Conservation (phyloP, 2,329 filamentous ascomycete genomes). For the Fusarium sp. region DNA sequence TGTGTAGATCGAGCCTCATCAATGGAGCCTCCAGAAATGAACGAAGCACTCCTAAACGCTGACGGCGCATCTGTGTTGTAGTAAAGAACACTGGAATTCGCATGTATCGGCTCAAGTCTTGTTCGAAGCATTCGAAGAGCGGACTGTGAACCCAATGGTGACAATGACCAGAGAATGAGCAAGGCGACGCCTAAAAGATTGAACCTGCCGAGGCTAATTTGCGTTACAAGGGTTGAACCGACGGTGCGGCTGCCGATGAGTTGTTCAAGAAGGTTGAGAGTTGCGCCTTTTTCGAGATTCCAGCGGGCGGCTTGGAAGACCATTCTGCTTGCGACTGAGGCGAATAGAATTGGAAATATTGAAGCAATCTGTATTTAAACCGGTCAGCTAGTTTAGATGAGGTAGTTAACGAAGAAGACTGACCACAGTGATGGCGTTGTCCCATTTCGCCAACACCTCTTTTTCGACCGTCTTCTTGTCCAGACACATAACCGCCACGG, state of each 20-base stretch:
- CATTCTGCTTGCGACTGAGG: constrained; percentile 23
- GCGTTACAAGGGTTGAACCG: background rate
- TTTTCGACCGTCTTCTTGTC: background rate
- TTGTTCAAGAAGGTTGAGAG: constrained; percentile 18
- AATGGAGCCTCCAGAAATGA: background rate
- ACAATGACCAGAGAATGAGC: background rate
- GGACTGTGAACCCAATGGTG: background rate
- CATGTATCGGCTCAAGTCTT: background rate
- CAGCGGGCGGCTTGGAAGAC: constrained; percentile 13
- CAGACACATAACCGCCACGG: background rate
- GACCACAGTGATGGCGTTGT: constrained; percentile 4
- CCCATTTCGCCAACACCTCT: background rate
- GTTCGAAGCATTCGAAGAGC: background rate
- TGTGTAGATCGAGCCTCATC: background rate
- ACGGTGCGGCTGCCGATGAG: constrained; percentile 27
- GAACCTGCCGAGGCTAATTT: background rate
- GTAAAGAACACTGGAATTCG: background rate
- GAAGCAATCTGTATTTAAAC: background rate
- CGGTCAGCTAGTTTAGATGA: background rate
- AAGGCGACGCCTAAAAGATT: background rate
- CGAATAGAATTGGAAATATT: constrained; percentile 28
- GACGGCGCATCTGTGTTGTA: constrained; percentile 1
- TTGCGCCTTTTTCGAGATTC: constrained; percentile 22
- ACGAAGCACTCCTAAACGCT: background rate
- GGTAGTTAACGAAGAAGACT: background rate